Evolutionary conservation across 805 yeast genomes (phyloP), one percentile per base, ranked within the genome.

Genomic region (Candida bentonensis): DNA sequence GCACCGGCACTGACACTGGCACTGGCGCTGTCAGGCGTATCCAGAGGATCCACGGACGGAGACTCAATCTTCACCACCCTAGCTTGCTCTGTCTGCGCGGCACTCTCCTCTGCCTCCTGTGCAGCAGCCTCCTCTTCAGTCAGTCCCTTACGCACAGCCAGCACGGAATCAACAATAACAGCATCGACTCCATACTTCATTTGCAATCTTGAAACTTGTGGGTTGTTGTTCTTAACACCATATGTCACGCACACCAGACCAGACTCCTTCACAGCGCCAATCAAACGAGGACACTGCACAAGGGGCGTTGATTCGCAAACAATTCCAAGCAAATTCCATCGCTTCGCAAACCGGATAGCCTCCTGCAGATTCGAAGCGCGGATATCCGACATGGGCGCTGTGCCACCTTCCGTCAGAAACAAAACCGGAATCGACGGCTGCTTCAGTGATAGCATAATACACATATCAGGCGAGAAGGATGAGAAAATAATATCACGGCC

Each of bases 181-280:
- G 98, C 98, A 68, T 89, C 97, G 11, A 89, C 95, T 5, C 97
- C 97, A 2, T 94, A 88, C 50, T 76, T 78, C 80, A 89, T 80
- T 62, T 89, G 96, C 46, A 82, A 66, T 52, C 77, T 78, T 23
- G 94, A 87, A 49, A 78, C 78, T 46, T 76, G 86, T 0, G 96
- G 95, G 27, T 76, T 78, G 55, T 89, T 89, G 60, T 89, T 89
- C 58, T 73, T 70, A 1, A 74, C 71, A 23, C 97, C 97, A 54
- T 89, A 89, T 0, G 96, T 84, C 46, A 89, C 89, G 62, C 96
- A 88, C 11, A 88, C 96, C 50, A 89, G 70, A 0, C 96, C 96
- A 42, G 82, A 76, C 15, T 86, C 78, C 60, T 89, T 89, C 25
- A 89, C 94, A n/a, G 85, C 95, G 49, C 78, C 77, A 0, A 94